phyloP scores from a whole-genome alignment of 2,329 filamentous ascomycete genomes.

The Talaromyces sp. region DNA sequence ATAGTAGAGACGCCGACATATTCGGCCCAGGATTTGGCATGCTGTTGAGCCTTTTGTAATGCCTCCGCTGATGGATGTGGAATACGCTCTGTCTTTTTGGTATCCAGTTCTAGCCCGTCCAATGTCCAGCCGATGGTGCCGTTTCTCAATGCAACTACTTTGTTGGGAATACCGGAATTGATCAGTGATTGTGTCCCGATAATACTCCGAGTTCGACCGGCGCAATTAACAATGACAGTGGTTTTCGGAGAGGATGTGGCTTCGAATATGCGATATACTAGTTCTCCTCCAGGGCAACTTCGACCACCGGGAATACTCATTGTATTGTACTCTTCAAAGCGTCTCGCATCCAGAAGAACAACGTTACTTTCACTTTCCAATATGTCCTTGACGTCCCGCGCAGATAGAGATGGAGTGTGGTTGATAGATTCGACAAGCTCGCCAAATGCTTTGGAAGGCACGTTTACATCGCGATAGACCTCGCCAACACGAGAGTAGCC shows the following conservation, averaged over 20 bases:
- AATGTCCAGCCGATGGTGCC: slow-evolving; percentile 34
- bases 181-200: slow-evolving; percentile 31
- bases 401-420: slow-evolving; percentile 29
- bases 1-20: slow-evolving; percentile 5
- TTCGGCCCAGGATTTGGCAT: slow-evolving; percentile 10
- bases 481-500: slow-evolving; percentile 27
- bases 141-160: slow-evolving; percentile 29
- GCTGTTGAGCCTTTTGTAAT: slow-evolving; percentile 8
- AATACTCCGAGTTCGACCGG: slow-evolving; percentile 33
- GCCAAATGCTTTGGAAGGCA: slow-evolving; percentile 33
- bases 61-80: slow-evolving; percentile 18
- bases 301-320: slow-evolving; percentile 33
- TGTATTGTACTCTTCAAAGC: slow-evolving; percentile 30
- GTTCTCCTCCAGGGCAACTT: slow-evolving; percentile 33
- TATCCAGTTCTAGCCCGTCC: slow-evolving; percentile 28
- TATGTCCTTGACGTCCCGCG: slow-evolving; percentile 27
- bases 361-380: slow-evolving; percentile 24
- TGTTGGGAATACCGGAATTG: slow-evolving; percentile 27
- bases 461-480: slow-evolving; percentile 32
- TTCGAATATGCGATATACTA: slow-evolving; percentile 31
- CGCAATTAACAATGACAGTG: slow-evolving; percentile 31
- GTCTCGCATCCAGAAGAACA: slow-evolving; percentile 30
- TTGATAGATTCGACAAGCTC: slow-evolving; percentile 33
- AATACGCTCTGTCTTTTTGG: slow-evolving; percentile 22
- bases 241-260: slow-evolving; percentile 26